Evolutionary conservation across 148 eudicot genomes (phyloP), one percentile per base, ranked within the genome.

Genomic region (Spergularia marina): DNA sequence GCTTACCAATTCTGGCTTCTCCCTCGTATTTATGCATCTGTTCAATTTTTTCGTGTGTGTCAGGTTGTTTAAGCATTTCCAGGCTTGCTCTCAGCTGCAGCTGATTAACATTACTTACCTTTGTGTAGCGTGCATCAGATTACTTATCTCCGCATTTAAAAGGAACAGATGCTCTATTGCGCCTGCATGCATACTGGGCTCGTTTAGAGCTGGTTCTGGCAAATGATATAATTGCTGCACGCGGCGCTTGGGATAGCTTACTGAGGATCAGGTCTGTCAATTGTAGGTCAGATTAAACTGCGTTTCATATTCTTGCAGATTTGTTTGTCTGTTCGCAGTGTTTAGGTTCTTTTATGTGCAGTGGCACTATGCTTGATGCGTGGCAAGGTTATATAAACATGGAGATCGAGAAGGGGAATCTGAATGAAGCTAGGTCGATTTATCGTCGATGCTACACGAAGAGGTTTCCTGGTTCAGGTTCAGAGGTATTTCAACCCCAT

Each of bases 171-270:
- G 86, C 83, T 81, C 84, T 95, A 59, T 79, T 92, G 80, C 91
- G 75, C 39, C 68, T 95, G 80, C 80, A 95, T 83, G 83, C 86
- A 65, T 95, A 95, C 72, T 95, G 98, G 98, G 92, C 94, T 40
- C 90, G 85, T 75, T 84, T 92, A 65, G 96, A 89, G 86, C 83
- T 76, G 57, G 84, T 74, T 68, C 77, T 90, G 65, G 91, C 89
- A 47, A 87, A 90, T 67, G 94, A 92, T 81, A 70, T 87, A 70
- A 79, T 74, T 76, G 97, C 97, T 75, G 97, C 97, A 73, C 98
- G 98, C 64, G 92, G 97, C 65, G 98, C 91, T 53, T 94, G 98
- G 98, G 98, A 95, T 53, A 88, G 86, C 88, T 84, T 95, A 83
- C 91, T 95, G 75, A 95, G 89, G 81, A 84, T 74, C 34, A 88